A percentile compares a stretch with the other conserved stretches of the same genome.
These are phyloP conservation scores for Annulohypoxylon truncatum DNA, from an alignment of 2,329 filamentous ascomycete species.

Conservation along the genomic window DNA sequence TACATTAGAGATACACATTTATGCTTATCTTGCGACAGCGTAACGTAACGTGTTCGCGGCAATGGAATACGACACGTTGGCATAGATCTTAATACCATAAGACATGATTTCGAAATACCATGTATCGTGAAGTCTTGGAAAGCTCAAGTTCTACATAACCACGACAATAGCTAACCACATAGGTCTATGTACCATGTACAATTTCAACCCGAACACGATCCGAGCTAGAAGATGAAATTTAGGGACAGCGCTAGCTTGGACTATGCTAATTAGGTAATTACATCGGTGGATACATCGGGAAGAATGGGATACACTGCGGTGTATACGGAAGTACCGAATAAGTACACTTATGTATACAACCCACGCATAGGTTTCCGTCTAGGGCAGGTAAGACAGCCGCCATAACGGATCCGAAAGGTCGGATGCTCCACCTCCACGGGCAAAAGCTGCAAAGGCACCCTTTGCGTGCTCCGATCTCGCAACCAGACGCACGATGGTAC, in stretches of 20 bases:
- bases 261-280: not conserved
- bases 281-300: not conserved
- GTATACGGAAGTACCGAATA: conserved; percentile 26
- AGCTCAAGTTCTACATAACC: not conserved
- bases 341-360: conserved; percentile 11
- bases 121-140: not conserved
- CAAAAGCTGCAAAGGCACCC: not conserved
- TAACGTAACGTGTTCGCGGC: conserved; percentile 6
- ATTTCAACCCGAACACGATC: not conserved
- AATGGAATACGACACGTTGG: conserved; percentile 4
- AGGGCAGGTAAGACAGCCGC: conserved; percentile 16
- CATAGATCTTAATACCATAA: not conserved
- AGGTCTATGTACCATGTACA: not conserved
- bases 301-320: not conserved
- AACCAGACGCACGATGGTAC: conserved; percentile 32
- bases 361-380: conserved; percentile 8
- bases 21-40: not conserved
- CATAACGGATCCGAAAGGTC: conserved; percentile 8
- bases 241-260: not conserved
- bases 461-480: conserved; percentile 45
- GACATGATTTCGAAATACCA: not conserved
- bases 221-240: not conserved
- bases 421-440: conserved; percentile 14
- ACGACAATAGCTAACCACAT: not conserved
- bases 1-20: conserved; percentile 20